phyloP scores from a whole-genome alignment of 2,329 filamentous ascomycete species.

The Phoma sp. region DNA sequence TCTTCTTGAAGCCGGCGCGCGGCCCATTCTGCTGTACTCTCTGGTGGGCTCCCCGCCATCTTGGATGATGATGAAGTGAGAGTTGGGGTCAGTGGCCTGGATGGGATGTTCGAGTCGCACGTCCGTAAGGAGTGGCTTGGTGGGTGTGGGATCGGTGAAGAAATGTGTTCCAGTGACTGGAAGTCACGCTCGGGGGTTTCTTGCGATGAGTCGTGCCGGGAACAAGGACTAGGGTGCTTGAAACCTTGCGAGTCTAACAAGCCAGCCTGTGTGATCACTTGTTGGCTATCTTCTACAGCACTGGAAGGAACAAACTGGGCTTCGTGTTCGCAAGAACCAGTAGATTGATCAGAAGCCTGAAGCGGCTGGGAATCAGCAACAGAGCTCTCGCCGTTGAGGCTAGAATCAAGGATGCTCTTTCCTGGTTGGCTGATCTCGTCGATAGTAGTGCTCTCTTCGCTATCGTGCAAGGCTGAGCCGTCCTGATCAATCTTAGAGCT shows the following conservation, averaged over 20 bases:
- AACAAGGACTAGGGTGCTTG: constrained; percentile 17
- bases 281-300: constrained; percentile 24
- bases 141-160: constrained; percentile 29
- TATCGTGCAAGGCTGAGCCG: neutral
- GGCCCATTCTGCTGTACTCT: constrained; percentile 11
- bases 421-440: constrained; percentile 9
- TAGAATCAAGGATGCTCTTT: neutral
- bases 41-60: constrained; percentile 25
- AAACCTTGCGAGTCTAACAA: constrained; percentile 11
- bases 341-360: constrained; percentile 6
- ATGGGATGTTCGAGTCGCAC: constrained; percentile 25
- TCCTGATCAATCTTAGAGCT: neutral
- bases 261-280: constrained; percentile 11
- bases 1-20: constrained; percentile 17
- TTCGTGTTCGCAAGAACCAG: constrained; percentile 27
- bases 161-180: constrained; percentile 11
- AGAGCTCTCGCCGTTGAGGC: neutral
- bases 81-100: constrained; percentile 24
- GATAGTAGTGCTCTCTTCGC: constrained; percentile 13
- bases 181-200: constrained; percentile 27
- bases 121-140: constrained; percentile 33
- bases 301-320: constrained; percentile 31
- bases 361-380: neutral
- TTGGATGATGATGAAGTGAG: constrained; percentile 15
- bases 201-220: constrained; percentile 43